Evolutionary conservation across 2,329 filamentous ascomycete species (phyloP), one percentile per base, ranked within the genome.

Genomic region (Neopestalotiopsis clavispora): DNA sequence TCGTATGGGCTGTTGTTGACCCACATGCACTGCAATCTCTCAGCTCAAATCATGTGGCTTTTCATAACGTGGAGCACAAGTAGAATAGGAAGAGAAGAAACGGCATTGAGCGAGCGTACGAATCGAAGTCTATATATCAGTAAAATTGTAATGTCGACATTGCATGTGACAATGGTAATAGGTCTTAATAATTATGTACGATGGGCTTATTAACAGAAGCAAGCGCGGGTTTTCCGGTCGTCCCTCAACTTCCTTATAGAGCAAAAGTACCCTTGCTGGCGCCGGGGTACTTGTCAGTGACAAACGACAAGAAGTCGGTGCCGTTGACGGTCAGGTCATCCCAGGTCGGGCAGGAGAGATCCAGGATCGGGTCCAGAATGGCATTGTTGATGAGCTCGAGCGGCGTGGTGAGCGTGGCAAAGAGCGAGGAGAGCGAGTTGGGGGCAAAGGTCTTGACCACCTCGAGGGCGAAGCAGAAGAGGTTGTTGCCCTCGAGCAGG

Each of bases 401-500:
- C 7, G 81, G 74, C 1, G 71, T 68, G 9, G 71, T 70, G 32
- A 84, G 65, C 23, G 78, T 76, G 1, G 72, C 70, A 64, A 83
- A 80, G 4, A 85, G 38, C 1, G 78, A 78, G 2, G 77, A 78
- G 1, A 85, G 69, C 0, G 83, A 72, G 73, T 84, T 84, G 1
- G 84, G 85, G 0, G 81, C 75, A 4, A 73, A 79, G 5, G 80
- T 78, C 71, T 80, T 75, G n/a, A 80, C 76, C 13, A 78, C 73
- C 65, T 86, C 79, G 40, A 81, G 78, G 9, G 73, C 78, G 69
- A 84, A 83, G 58, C 72, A 74, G 17, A 81, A 65, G 6, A 82
- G 74, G 72, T 87, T 85, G 76, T 87, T 85, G 14, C 82, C 83
- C 67, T 87, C 69, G 1, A 82, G 72, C 0, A 87, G 75, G 13